These are phyloP conservation scores for Cutaneotrichosporon daszewskae DNA, from an alignment of 1,284 basidiomycete genomes.

Conservation along the genomic window DNA sequence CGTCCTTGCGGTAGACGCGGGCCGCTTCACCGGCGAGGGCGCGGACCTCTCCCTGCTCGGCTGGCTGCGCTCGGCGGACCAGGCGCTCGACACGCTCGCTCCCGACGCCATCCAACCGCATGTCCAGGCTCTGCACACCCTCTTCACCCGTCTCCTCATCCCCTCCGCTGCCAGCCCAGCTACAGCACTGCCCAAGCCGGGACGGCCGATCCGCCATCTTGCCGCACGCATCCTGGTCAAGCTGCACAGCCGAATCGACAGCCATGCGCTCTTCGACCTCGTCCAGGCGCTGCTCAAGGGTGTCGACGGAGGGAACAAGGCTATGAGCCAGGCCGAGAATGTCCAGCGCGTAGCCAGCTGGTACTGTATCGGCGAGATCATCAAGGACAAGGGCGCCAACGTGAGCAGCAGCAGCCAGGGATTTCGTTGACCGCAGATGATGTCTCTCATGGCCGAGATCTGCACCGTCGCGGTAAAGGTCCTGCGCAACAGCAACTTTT, in stretches of 20 bases:
- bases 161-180: conserved; percentile 17
- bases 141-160: conserved; percentile 39
- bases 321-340: conserved; percentile 53
- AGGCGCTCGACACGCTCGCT: conserved; percentile 35
- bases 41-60: conserved; percentile 38
- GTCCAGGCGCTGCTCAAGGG: conserved; percentile 72
- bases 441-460: conserved; percentile 90
- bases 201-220: conserved; percentile 74
- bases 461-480: conserved; percentile 61
- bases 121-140: conserved; percentile 32
- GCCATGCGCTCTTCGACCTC: conserved; percentile 77
- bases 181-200: conserved; percentile 62
- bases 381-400: conserved; percentile 74
- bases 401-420: conserved; percentile 55
- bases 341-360: conserved; percentile 57
- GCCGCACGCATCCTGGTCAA: conserved; percentile 69
- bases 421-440: conserved; percentile 58
- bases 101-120: conserved; percentile 19
- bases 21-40: conserved; percentile 42
- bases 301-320: conserved; percentile 49
- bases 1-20: conserved; percentile 17
- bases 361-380: conserved; percentile 80
- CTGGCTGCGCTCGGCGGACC: conserved; percentile 40
- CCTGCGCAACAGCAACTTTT: conserved; percentile 62
- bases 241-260: conserved; percentile 77